phyloP scores from a whole-genome alignment of 495 filamentous ascomycete species.

The Hypoxylon lienhwacheense region DNA sequence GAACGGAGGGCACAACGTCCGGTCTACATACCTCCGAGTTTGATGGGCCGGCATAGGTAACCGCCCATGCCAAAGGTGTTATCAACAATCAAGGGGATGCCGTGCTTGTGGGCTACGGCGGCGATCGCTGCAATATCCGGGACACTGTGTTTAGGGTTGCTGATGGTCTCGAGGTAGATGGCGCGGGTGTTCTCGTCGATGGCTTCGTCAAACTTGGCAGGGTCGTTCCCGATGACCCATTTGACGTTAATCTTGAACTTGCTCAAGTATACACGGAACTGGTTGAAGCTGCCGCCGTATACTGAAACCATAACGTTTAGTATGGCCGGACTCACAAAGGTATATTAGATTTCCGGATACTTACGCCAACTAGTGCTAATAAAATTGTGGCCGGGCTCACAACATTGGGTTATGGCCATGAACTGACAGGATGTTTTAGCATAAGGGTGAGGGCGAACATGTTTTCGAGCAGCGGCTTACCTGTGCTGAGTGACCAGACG shows the following conservation, averaged over 20 bases:
- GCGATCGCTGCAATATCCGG: slow-evolving; percentile 46
- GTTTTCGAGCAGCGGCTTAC: slow-evolving; percentile 16
- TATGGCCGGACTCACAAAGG: background rate
- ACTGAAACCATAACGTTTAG: slow-evolving; percentile 20
- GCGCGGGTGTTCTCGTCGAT: slow-evolving; percentile 47
- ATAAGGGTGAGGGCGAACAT: slow-evolving; percentile 3
- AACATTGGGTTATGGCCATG: slow-evolving; percentile 47
- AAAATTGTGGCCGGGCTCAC: slow-evolving; percentile 47
- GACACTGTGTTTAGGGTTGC: slow-evolving; percentile 48
- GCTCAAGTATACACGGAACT: slow-evolving; percentile 47
- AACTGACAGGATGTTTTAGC: slow-evolving; percentile 36
- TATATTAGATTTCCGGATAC: background rate
- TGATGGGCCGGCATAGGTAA: slow-evolving; percentile 44
- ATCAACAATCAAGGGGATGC: slow-evolving; percentile 46
- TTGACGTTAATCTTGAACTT: slow-evolving; percentile 48
- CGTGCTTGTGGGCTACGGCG: slow-evolving; percentile 45
- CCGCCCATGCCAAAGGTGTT: slow-evolving; percentile 52
- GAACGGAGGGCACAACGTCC: background rate
- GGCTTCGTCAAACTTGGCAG: slow-evolving; percentile 39
- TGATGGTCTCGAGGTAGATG: slow-evolving; percentile 49
- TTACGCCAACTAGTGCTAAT: slow-evolving; percentile 46
- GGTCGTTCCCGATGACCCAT: slow-evolving; percentile 45
- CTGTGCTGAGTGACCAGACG: slow-evolving; percentile 45
- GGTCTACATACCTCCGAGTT: slow-evolving; percentile 37
- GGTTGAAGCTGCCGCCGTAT: slow-evolving; percentile 48